A percentile compares a stretch with the other conserved stretches of the same genome.
Evolutionary conservation across 2,329 filamentous ascomycete species (phyloP).

Genomic region (Pleurostoma richardsiae): DNA sequence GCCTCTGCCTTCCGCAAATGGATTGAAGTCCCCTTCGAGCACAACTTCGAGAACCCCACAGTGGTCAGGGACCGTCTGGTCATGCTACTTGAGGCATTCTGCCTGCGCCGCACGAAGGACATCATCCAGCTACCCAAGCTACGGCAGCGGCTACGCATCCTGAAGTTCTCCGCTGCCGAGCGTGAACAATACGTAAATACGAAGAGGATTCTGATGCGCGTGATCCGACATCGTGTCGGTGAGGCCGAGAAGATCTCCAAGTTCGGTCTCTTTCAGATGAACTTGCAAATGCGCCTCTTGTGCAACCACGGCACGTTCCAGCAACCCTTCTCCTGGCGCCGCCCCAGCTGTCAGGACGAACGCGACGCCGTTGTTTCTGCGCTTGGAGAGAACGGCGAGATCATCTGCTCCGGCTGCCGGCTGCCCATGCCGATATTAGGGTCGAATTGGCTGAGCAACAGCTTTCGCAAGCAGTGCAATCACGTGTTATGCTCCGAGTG

Average conservation of each 20-base stretch:
- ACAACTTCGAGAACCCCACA: too few relatives aligned
- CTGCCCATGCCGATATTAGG: constrained; percentile 24
- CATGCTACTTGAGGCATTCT: constrained; percentile 29
- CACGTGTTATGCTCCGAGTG: constrained; percentile 27
- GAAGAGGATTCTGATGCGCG: constrained; percentile 27
- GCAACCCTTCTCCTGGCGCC: constrained; percentile 35
- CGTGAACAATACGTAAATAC: constrained; percentile 27
- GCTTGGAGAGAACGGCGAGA: constrained; percentile 15
- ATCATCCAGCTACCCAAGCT: constrained; percentile 29
- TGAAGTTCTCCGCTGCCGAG: constrained; percentile 26
- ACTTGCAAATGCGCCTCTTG: constrained; percentile 39
- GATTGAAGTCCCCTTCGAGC: constrained; percentile 33
- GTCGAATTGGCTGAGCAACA: constrained; percentile 9
- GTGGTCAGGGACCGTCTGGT: constrained; percentile 18
- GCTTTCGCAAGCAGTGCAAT: constrained; percentile 16
- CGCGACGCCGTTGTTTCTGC: constrained; percentile 17
- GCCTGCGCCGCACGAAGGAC: constrained; percentile 34
- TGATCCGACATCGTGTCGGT: constrained; percentile 28
- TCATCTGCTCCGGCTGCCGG: constrained; percentile 22
- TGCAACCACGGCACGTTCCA: constrained; percentile 47
- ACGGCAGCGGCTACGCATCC: constrained; percentile 11
- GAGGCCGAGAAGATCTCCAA: constrained; percentile 25
- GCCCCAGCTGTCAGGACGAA: constrained; percentile 26
- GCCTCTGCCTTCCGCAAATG: constrained; percentile 33
- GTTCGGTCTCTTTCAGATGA: constrained; percentile 38